Conservation (phyloP, 345 rosid species). For the Mangifera indica region DNA sequence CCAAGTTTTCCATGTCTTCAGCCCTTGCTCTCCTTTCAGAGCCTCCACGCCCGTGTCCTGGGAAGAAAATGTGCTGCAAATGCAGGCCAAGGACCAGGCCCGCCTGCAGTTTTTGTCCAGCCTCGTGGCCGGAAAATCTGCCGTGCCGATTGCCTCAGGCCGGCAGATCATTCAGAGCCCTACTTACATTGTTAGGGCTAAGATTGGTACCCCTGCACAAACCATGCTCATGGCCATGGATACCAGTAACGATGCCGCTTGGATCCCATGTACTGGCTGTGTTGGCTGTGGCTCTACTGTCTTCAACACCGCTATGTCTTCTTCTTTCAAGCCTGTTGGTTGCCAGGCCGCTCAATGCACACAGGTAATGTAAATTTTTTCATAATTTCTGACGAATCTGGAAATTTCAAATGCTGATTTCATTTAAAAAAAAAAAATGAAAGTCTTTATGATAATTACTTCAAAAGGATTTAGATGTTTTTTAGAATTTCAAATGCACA, state of each 20-base stretch:
- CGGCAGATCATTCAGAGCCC: conserved; percentile 77
- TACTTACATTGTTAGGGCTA: conserved; percentile 68
- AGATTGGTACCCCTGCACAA: conserved; percentile 84
- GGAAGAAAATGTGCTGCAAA: conserved; percentile 71
- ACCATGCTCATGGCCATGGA: conserved; percentile 84
- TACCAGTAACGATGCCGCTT: conserved; percentile 85
- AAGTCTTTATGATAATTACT: too few relatives aligned
- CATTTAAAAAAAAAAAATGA: too few relatives aligned
- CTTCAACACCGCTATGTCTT: conserved; percentile 52
- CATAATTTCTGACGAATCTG: too few relatives aligned
- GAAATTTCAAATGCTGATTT: too few relatives aligned
- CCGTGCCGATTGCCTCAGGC: conserved; percentile 91
- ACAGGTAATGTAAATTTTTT: conserved; percentile 46
- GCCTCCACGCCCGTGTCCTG: conserved; percentile 58
- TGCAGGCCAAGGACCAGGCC: conserved; percentile 65
- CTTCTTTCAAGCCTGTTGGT: conserved; percentile 48
- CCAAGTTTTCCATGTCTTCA: conserved; percentile 65
- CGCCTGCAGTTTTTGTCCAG: conserved; percentile 68
- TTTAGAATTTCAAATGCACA: too few relatives aligned
- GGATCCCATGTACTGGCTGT: conserved; percentile 81
- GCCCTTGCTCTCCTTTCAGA: conserved; percentile 78
- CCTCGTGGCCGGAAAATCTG: conserved; percentile 59
- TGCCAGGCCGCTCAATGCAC: conserved; percentile 78
- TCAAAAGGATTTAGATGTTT: too few relatives aligned
- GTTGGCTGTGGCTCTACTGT: conserved; percentile 68